These are phyloP conservation scores for Kwoniella newhampshirensis DNA, from an alignment of 768 basidiomycete genomes.

Conservation along the genomic window DNA sequence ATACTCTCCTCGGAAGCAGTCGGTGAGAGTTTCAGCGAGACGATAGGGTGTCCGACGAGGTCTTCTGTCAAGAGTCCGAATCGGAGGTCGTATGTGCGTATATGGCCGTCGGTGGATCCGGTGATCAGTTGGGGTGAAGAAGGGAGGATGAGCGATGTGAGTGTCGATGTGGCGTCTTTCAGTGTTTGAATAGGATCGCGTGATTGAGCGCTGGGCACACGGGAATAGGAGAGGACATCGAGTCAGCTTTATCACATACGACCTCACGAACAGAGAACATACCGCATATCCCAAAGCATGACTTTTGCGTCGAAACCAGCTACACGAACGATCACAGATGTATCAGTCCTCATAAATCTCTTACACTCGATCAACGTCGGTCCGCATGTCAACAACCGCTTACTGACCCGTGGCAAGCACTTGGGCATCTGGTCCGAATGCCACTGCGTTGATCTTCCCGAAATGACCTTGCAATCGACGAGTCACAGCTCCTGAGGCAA, in stretches of 20 bases:
- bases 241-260: no score
- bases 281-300: slow-evolving; percentile 89
- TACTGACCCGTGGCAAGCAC: slow-evolving; percentile 82
- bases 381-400: no score
- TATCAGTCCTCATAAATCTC: background rate
- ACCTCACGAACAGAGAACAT: no score
- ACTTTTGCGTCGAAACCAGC: slow-evolving; percentile 92
- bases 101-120: slow-evolving; percentile 86
- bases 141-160: slow-evolving; percentile 47
- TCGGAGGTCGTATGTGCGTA: slow-evolving; percentile 91
- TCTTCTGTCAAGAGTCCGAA: slow-evolving; percentile 87
- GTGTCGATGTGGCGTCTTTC: slow-evolving; percentile 41
- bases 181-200: slow-evolving; percentile 72
- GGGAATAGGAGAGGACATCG: background rate
- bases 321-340: slow-evolving; percentile 46
- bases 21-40: slow-evolving; percentile 70
- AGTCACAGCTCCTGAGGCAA: slow-evolving; percentile 77
- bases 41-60: slow-evolving; percentile 85
- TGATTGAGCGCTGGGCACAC: no score
- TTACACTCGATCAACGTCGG: no score
- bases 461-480: slow-evolving; percentile 83
- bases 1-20: slow-evolving; percentile 63
- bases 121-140: slow-evolving; percentile 65
- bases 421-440: slow-evolving; percentile 74
- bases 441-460: slow-evolving; percentile 84